Evolutionary conservation across 2,329 filamentous ascomycete genomes (phyloP), one percentile per base, ranked within the genome.

Genomic region (Botryotinia narcissicola): DNA sequence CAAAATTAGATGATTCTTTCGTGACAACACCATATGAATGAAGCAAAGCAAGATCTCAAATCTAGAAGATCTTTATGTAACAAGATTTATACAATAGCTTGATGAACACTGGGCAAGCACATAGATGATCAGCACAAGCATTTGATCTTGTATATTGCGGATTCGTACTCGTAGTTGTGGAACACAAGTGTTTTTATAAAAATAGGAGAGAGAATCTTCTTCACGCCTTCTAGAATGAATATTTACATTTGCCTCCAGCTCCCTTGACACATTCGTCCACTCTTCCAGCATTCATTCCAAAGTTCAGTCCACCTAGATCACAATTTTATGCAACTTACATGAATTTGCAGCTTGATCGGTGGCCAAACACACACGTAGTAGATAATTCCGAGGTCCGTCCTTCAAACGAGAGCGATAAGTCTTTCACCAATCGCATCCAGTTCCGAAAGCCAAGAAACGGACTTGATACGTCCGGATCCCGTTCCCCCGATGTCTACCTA

Each of bases 61-160:
- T 29, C 61, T 29, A 16, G 61, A 40, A 63, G 37, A 42, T 63
- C 37, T 62, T 62, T n/a, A 3, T 18, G n/a, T 42, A n/a, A 42
- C 37, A 29, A 42, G 14, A 62, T 62, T 29, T 42, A 3, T 62
- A 18, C 12, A n/a, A 29, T 29, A 42, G 61, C 7, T 20, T 32
- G n/a, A 63, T 29, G 14, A 32, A 32, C 16, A 32, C 10, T 18
- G 48, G 25, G 25, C 48, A 25, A 51, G 22, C 22, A 51, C 12
- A 8, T 22, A 46, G 44, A 46, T 32, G 62, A 64, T 64, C 42
- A 64, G 62, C 62, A 64, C 40, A 46, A 64, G 62, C 62, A 64
- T n/a, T 22, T 60, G 8, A 35, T 5, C 29, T 60, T 22, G 51
- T 18, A 16, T 32, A 29, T 14, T 18, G 29, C n/a, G n/a, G 14